Base-by-base conservation (phyloP, 2,329 filamentous ascomycete genomes). In the Pochonia chlamydosporia region DNA sequence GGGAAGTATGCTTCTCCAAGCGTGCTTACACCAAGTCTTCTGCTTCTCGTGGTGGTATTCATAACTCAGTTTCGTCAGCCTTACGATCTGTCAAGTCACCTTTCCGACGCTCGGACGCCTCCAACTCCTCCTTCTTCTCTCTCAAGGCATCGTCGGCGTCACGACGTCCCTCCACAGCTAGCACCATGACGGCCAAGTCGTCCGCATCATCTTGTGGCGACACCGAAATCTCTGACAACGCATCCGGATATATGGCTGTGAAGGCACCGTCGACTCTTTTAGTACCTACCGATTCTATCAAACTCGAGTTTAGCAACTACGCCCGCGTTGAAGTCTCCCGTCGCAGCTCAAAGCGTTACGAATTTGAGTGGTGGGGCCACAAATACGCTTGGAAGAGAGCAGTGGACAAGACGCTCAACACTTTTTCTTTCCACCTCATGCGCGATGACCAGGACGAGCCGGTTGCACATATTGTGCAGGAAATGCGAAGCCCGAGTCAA, bases 291-390 rank as follows among this genome's bases (percentile, higher is more conserved):
- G 89, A 95, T 64, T 85, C 79, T 30, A 87, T 92, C 63, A 88
- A 90, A 67, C 78, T 99, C 28, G 92, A 97, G 63, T 99, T 96
- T 64, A 95, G 89, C 55, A 99, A 97, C 70, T 99, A 99, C 63
- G 92, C 92, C 2, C 89, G 93, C 57, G 82, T 97, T 35, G 87
- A 96, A 54, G 71, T 99, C 43, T 82, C 79, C 55, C 81, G 88
- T 43, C 83, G 81, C 55, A 72, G 76, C 39, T 75, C 75, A 52
- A 92, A 90, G 68, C 79, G 82, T 52, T 97, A 96, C 64, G 87
- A 90, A 47, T 96, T 95, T 59, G 86, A 92, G 61, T 96, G 95
- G 75, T 97, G 93, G 93, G 89, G 89, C 23, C 79, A 85, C 56
- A 78, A 74, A 46, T 97, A 97, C 66, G 73, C 80, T 44, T 97